Conservation (phyloP, 257 asterid genomes). For the Solanum paucissectum region DNA sequence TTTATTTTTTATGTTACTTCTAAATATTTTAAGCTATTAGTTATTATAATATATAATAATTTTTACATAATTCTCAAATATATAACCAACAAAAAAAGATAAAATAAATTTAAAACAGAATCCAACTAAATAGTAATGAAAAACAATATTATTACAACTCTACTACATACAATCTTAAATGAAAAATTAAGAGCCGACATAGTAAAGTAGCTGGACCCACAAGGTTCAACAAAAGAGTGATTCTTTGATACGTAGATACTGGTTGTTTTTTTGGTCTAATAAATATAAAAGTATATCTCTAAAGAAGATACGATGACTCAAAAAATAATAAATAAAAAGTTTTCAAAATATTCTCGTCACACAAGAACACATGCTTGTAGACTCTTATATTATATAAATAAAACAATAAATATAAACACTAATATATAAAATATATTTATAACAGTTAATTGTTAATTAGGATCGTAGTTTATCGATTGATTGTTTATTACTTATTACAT, state of each 20-base stretch:
- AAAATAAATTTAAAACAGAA: neutral
- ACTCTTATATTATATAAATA: no score
- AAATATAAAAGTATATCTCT: neutral
- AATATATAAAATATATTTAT: no score
- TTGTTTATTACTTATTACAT: neutral
- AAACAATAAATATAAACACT: no score
- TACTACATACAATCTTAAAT: neutral
- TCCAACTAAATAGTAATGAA: neutral
- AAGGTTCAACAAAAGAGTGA: neutral
- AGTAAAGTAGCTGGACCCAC: neutral
- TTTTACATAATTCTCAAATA: no score
- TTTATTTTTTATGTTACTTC: no score
- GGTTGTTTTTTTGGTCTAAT: neutral
- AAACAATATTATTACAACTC: neutral
- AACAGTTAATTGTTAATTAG: no score
- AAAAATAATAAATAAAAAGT: no score
- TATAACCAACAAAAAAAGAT: neutral
- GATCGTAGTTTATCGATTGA: neutral
- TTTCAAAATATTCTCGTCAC: no score
- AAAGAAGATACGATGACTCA: neutral
- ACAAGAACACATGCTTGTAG: no score
- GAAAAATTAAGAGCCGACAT: neutral
- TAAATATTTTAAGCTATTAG: no score
- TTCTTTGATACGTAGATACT: neutral
- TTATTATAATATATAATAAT: no score